These are phyloP conservation scores for Insectozyma bohioensis DNA, from an alignment of 1,139 yeast species.

Conservation along the genomic window DNA sequence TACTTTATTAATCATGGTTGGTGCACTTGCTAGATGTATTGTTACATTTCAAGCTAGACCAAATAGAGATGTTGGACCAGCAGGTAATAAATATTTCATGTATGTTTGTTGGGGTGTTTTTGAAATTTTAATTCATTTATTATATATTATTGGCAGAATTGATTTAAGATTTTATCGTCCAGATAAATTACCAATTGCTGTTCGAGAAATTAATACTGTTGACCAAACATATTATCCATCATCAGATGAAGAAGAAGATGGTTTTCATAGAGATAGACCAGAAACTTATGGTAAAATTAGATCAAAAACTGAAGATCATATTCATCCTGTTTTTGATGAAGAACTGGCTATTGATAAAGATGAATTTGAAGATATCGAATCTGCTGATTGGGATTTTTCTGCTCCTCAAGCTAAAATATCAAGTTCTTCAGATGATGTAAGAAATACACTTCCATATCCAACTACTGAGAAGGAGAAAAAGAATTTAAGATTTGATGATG, in stretches of 20 bases:
- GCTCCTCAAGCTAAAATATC: constrained; percentile 6
- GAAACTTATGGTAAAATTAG: constrained; percentile 13
- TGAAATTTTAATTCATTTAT: constrained; percentile 53
- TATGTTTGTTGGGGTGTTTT: constrained; percentile 61
- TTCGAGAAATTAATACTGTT: constrained; percentile 42
- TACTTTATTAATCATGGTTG: constrained; percentile 53
- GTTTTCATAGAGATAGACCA: constrained; percentile 17
- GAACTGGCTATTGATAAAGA: constrained; percentile 9
- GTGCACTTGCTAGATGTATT: constrained; percentile 58
- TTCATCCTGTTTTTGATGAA: neutral
- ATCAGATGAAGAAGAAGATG: constrained; percentile 21
- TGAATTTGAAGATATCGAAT: constrained; percentile 15
- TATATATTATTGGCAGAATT: constrained; percentile 60
- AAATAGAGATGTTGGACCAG: constrained; percentile 21
- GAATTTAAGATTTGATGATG: no score
- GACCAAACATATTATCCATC: constrained; percentile 29
- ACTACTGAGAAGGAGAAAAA: neutral
- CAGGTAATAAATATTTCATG: constrained; percentile 51
- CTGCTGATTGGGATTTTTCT: constrained; percentile 13
- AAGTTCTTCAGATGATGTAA: constrained; percentile 10
- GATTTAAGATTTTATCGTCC: constrained; percentile 80
- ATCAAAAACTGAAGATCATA: neutral
- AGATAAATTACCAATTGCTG: constrained; percentile 47
- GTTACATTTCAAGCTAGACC: constrained; percentile 43
- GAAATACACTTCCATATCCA: neutral